Base-by-base conservation (phyloP, 495 filamentous ascomycete species). In the Durotheca rogersii region DNA sequence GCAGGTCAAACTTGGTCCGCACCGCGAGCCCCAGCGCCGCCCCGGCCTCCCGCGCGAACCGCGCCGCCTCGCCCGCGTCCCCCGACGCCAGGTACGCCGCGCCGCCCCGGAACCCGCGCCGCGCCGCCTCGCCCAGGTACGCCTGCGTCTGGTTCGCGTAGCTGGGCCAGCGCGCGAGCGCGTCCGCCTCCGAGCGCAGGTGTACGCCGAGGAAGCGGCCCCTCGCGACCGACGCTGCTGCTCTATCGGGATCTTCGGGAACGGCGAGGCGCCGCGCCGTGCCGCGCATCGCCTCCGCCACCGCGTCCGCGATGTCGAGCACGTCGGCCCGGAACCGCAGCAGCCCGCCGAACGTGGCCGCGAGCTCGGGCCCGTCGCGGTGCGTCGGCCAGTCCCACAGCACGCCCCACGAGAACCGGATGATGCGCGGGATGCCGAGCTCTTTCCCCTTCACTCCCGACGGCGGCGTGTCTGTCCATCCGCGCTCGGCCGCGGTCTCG, bases 351-450 rank as follows among this genome's bases (percentile, higher is more conserved):
- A 68, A 73, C 6, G 60, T 67, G 9, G 68, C 60, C 6, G 56
- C 67, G 20, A 75, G 65, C 51, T 75, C 72, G 3, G 69, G 65
- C 3, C 72, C 72, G 38, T 75, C 72, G n/a, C 66, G 65, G 32
- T 56, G 65, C 3, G 69, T 56, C 4, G 68, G 70, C 65, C 67
- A 72, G 46, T 81, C 72, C 53, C 62, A 74, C 15, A 72, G 64
- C 23, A 69, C 72, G 4, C 72, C 73, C 73, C 75, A 77, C 37
- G 55, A 66, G 21, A 77, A 61, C 2, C 69, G 64, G 9, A 71
- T 51, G 10, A 67, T 46, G 7, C 67, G 64, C 6, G 70, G 70
- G 34, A 64, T 58, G 25, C 51, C 54, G 4, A 44, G 39, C 6
- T 31, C 39, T 34, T 50, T 38, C 7, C n/a, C n/a, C n/a, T n/a